Evolutionary conservation across 2,329 filamentous ascomycete species (phyloP), one percentile per base, ranked within the genome.

Genomic region (Fusarium ambrosium): DNA sequence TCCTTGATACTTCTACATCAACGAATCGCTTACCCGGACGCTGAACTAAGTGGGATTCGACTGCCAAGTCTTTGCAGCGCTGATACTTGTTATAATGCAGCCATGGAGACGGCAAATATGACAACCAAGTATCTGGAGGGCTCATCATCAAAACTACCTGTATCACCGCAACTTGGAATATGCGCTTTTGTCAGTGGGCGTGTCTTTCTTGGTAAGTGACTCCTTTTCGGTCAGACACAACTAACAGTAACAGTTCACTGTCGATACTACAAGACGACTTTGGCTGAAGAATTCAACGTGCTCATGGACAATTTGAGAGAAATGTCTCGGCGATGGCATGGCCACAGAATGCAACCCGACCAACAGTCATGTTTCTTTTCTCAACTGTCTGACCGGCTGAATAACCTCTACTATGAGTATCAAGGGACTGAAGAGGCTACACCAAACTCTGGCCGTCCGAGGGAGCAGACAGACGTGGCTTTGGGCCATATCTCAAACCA

Each of bases 1-100:
- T 86, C 85, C 3, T 85, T 86, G 77, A 86, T 88, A 27, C 79
- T 87, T 0, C 79, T 88, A 0, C 86, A 87, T 66, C 86, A 88
- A 66, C 77, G 80, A 9, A 86, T 88, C 37, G 86, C 85, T 87
- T 58, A 39, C n/a, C 55, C 55, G n/a, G 55, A 59, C 5, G 32
- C 34, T 6, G 55, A 59, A 18, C 20, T 39, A 4, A 37, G 22
- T 18, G 55, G 55, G 2, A 59, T 59, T 1, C 20, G 55, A 34
- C 34, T 59, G 1, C 86, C 86, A 1, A 86, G 81, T 58, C 74
- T 79, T 14, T 86, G 81, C 61, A 87, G 85, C 65, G 85, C 85
- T 4, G 86, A 88, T 62, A 87, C 86, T 0, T 88, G 86, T 70
- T 80, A 85, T 39, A 72, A 81, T 1, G 86, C 86, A 0, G 85